A percentile compares a stretch with the other conserved stretches of the same genome.
These are phyloP conservation scores for Delonix regia DNA, from an alignment of 306 rosid species.

Conservation along the genomic window DNA sequence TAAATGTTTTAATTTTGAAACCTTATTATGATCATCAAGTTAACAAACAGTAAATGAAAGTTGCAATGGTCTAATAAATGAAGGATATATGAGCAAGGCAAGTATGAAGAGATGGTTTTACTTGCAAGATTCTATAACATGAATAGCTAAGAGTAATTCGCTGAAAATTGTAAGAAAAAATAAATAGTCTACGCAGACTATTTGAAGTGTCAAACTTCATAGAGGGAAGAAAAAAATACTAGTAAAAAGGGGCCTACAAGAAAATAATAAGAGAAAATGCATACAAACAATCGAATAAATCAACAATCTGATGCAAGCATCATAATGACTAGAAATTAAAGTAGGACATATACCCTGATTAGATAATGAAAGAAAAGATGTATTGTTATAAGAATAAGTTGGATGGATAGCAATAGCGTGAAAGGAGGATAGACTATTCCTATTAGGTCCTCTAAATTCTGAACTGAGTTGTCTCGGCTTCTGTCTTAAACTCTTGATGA, in stretches of 20 bases:
- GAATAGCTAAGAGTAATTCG: not conserved
- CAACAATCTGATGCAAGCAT: not conserved
- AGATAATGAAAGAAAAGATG: not conserved
- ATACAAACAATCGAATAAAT: not conserved
- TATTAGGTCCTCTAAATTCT: not conserved
- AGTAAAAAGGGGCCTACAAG: not conserved
- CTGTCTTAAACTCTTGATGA: too few relatives aligned
- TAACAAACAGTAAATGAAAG: not conserved
- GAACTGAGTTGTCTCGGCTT: too few relatives aligned
- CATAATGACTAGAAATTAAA: not conserved
- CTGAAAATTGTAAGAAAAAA: not conserved
- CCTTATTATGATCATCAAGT: not conserved
- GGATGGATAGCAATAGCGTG: not conserved
- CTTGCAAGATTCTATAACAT: not conserved
- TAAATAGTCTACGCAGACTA: not conserved
- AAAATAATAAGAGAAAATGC: not conserved
- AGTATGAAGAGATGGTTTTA: not conserved
- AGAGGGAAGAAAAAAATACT: not conserved
- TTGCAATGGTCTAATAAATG: not conserved
- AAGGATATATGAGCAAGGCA: not conserved
- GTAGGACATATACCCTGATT: not conserved
- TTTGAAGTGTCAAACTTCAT: not conserved
- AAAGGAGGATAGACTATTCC: not conserved
- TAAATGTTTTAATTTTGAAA: not conserved
- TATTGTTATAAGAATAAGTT: not conserved